Evolutionary conservation across 306 rosid species (phyloP), one percentile per base, ranked within the genome.

Genomic region (Notholithocarpus densiflorus): DNA sequence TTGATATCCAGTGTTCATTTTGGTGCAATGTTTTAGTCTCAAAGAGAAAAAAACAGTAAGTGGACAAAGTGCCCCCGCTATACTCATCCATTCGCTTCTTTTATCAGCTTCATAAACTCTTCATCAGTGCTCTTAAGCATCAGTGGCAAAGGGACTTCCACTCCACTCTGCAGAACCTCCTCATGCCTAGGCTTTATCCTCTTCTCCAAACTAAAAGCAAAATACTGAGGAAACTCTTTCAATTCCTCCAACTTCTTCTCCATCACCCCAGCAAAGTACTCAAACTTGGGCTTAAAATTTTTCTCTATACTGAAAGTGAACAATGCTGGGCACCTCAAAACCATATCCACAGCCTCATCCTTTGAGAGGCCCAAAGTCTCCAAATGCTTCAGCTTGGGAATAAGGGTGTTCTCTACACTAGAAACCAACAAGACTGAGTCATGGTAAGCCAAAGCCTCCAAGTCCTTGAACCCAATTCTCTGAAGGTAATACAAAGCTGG

Each of bases 241-340:
- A 94, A 73, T 24, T 92, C 97, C 84, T 82, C 90, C 83, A 92
- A 70, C 21, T 79, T 84, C 75, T 85, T 80, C 29, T 80, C 82
- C 97, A 95, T 95, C 51, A 84, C 97, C 66, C 13, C 79, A 23
- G 74, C 31, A 71, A 95, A 85, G 57, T 79, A 95, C 78, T 89
- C 96, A 75, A 84, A 87, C 78, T 95, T 95, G 0, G 98, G 98
- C 89, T 79, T 81, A 45, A 82, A 95, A 74, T 90, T 95, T 29
- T 92, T 93, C 59, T 90, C 98, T 17, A 95, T 88, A 34, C 97
- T 95, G 87, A 91, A 95, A 40, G 98, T 92, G 5, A 95, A 83
- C 84, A 95, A 75, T 18, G 97, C 62, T 8, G 98, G 98, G 61
- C 94, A 89, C 61, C 94, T 89, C 85, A 92, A 65, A 1, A 90